A percentile compares a stretch with the other conserved stretches of the same genome.
Conservation (phyloP, 1,284 basidiomycete species). For the Naganishia liquefaciens region DNA sequence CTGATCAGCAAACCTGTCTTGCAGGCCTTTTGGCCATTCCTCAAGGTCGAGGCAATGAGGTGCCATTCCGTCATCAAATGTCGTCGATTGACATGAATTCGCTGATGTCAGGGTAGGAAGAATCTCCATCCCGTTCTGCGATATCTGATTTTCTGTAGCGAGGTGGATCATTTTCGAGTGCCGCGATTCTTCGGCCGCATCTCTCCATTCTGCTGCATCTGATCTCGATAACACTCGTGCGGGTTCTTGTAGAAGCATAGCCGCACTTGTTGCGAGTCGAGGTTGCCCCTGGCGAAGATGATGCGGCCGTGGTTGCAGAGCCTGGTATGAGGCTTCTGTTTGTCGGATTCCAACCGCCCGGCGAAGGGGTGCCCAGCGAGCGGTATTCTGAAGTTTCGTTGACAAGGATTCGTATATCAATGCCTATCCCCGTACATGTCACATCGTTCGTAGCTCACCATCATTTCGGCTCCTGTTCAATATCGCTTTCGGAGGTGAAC, state of each 20-base stretch:
- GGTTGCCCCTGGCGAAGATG: no score
- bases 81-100: no score
- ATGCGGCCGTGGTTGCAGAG: conserved; percentile 14
- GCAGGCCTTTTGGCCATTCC: neutral
- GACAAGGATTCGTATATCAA: neutral
- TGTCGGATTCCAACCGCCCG: neutral
- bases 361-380: conserved; percentile 20
- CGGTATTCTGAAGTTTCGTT: neutral
- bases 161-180: neutral
- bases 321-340: neutral
- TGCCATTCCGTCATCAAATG: neutral
- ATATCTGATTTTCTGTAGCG: neutral
- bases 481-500: no score
- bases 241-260: neutral
- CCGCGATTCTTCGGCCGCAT: no score
- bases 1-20: neutral
- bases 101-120: no score
- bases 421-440: no score
- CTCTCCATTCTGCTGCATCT: no score
- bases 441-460: no score
- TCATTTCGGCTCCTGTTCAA: no score
- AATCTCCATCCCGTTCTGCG: no score
- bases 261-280: neutral
- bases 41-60: neutral
- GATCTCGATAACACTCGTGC: no score